Evolutionary conservation across 306 rosid species (phyloP).

Genomic region (Trifolium repens): DNA sequence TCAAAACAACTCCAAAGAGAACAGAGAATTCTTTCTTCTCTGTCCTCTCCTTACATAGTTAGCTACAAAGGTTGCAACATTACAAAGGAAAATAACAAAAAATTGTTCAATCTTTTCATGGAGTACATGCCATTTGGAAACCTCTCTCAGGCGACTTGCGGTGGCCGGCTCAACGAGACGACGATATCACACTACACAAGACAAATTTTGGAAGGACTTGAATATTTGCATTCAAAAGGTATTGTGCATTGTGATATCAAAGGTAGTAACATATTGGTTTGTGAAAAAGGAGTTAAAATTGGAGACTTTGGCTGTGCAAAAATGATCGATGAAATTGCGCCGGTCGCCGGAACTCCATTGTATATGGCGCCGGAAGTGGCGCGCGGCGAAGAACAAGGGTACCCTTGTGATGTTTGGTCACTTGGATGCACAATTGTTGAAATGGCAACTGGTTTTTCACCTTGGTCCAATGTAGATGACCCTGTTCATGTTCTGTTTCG

Average conservation of each 20-base stretch:
- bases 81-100: slow-evolving; percentile 51
- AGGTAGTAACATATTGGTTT: slow-evolving; percentile 73
- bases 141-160: slow-evolving; percentile 46
- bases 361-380: slow-evolving; percentile 95
- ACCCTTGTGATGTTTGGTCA: slow-evolving; percentile 80
- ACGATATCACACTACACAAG: slow-evolving; percentile 49
- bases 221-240: slow-evolving; percentile 68
- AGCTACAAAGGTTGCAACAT: slow-evolving; percentile 62
- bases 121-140: slow-evolving; percentile 73
- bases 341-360: slow-evolving; percentile 80
- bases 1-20: slow-evolving; percentile 66
- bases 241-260: slow-evolving; percentile 95
- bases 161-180: slow-evolving; percentile 54
- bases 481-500: slow-evolving; percentile 65
- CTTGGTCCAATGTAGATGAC: slow-evolving; percentile 70
- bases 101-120: slow-evolving; percentile 71
- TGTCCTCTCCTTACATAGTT: slow-evolving; percentile 67
- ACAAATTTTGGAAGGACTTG: slow-evolving; percentile 60
- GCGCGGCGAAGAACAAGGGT: slow-evolving; percentile 83
- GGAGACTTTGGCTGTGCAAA: slow-evolving; percentile 91
- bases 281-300: slow-evolving; percentile 65
- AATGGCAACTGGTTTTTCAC: slow-evolving; percentile 70
- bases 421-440: slow-evolving; percentile 91
- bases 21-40: slow-evolving; percentile 63
- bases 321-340: slow-evolving; percentile 15